These are phyloP conservation scores for Aureobasidium sp. DNA, from an alignment of 2,329 filamentous ascomycete genomes.

Conservation along the genomic window DNA sequence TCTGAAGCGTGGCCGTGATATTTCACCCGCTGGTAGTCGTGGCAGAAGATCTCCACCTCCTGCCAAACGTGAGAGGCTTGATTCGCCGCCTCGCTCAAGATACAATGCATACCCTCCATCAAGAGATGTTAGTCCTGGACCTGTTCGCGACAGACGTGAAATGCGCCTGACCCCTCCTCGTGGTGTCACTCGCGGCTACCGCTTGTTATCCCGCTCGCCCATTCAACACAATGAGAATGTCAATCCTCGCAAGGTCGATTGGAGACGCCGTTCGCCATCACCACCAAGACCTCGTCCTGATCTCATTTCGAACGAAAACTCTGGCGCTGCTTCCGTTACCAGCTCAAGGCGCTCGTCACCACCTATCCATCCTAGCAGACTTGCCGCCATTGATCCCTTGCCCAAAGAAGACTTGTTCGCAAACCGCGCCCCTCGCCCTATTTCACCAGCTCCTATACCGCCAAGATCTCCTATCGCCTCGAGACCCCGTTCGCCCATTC, in stretches of 20 bases:
- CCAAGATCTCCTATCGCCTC: neutral
- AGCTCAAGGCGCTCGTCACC: slow-evolving; percentile 57
- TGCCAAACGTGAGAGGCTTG: slow-evolving; percentile 32
- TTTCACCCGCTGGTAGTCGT: slow-evolving; percentile 39
- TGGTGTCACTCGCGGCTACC: slow-evolving; percentile 30
- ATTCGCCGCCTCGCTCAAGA: slow-evolving; percentile 32
- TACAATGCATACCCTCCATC: slow-evolving; percentile 38
- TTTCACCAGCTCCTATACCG: slow-evolving; percentile 16
- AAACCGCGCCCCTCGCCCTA: slow-evolving; percentile 20
- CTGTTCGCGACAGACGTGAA: slow-evolving; percentile 30
- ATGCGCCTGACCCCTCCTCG: slow-evolving; percentile 23
- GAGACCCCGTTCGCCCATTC: neutral
- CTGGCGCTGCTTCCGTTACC: slow-evolving; percentile 45
- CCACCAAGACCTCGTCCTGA: slow-evolving; percentile 28
- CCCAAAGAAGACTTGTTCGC: slow-evolving; percentile 14
- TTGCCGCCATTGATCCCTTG: slow-evolving; percentile 27
- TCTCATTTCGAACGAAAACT: slow-evolving; percentile 38
- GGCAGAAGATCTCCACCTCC: slow-evolving; percentile 33
- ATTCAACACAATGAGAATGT: slow-evolving; percentile 41
- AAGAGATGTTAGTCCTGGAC: slow-evolving; percentile 16
- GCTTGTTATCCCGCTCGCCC: slow-evolving; percentile 46
- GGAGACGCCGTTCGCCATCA: slow-evolving; percentile 48
- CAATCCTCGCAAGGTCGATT: slow-evolving; percentile 40
- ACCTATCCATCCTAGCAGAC: slow-evolving; percentile 46
- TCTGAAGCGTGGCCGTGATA: slow-evolving; percentile 35